phyloP scores from a whole-genome alignment of 768 basidiomycete genomes.

The Termitomyces sp. region DNA sequence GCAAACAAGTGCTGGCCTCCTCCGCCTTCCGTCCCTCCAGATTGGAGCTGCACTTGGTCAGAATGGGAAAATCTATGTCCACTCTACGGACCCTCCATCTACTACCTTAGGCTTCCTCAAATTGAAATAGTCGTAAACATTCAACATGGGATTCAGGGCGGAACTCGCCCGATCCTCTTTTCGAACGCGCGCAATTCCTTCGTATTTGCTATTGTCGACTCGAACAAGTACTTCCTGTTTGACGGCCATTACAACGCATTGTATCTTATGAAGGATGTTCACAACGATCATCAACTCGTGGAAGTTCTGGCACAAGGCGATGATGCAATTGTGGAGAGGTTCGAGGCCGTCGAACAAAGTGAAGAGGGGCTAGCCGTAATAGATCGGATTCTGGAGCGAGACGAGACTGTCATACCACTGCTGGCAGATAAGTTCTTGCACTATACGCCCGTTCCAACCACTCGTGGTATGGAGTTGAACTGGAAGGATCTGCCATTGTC shows the following conservation, averaged over 20 bases:
- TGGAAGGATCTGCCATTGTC: too few relatives aligned
- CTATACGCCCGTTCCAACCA: conserved; percentile 24
- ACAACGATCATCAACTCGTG: conserved; percentile 14
- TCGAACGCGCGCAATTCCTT: conserved; percentile 16
- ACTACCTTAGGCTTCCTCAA: conserved; percentile 33
- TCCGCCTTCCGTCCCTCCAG: conserved; percentile 19
- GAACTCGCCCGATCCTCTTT: conserved; percentile 30
- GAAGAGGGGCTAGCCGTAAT: conserved; percentile 25
- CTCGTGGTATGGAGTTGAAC: conserved; percentile 13
- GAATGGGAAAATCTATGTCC: conserved; percentile 26
- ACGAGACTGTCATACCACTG: conserved; percentile 28
- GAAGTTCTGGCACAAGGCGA: conserved; percentile 12
- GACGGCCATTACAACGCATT: conserved; percentile 6
- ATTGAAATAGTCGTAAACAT: conserved; percentile 34
- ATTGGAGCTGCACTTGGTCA: conserved; percentile 29
- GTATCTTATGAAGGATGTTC: conserved; percentile 12
- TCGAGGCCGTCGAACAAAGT: conserved; percentile 15
- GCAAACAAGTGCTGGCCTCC: conserved; percentile 23
- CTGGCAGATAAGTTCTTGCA: conserved; percentile 26
- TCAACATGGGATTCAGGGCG: conserved; percentile 25
- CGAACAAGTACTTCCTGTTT: conserved; percentile 18
- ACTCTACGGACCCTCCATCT: conserved; percentile 29
- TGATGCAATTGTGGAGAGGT: conserved; percentile 4
- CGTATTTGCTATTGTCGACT: conserved; percentile 20
- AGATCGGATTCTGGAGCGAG: conserved; percentile 23